A percentile compares a stretch with the other conserved stretches of the same genome.
phyloP scores from a whole-genome alignment of 2,329 filamentous ascomycete species.

The Ceratocystis diversiconidia region DNA sequence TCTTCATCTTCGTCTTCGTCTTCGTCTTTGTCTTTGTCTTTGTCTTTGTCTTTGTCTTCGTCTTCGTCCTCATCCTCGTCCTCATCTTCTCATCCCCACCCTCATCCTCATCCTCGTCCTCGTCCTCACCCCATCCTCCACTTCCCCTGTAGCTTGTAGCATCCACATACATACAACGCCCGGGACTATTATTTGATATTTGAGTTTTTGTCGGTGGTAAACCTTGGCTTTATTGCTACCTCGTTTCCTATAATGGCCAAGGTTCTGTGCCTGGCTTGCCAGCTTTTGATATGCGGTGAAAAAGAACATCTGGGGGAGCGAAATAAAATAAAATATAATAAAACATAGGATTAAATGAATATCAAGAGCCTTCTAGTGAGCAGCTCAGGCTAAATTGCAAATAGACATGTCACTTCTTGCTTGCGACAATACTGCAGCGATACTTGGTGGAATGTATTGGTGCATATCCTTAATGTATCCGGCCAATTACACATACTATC shows the following conservation, averaged over 20 bases:
- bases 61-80: too few species aligned
- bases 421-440: neutral
- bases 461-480: neutral
- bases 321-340: neutral
- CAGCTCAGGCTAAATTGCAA: neutral
- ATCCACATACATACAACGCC: neutral
- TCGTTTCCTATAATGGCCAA: neutral
- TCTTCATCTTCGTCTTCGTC: too few species aligned
- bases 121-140: neutral
- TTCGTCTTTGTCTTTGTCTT: too few species aligned
- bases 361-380: neutral
- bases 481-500: neutral
- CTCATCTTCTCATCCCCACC: too few species aligned
- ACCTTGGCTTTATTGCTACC: neutral
- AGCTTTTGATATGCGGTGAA: constrained; percentile 5
- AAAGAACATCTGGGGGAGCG: neutral
- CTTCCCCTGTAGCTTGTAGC: neutral
- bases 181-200: neutral
- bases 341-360: neutral
- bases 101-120: neutral
- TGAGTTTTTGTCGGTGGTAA: neutral
- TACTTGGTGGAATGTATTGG: neutral
- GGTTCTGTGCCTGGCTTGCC: neutral
- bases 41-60: too few species aligned
- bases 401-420: neutral